Evolutionary conservation across 169 alveolate species (phyloP), one percentile per base, ranked within the genome.

Genomic region (Plasmodium ovale): DNA sequence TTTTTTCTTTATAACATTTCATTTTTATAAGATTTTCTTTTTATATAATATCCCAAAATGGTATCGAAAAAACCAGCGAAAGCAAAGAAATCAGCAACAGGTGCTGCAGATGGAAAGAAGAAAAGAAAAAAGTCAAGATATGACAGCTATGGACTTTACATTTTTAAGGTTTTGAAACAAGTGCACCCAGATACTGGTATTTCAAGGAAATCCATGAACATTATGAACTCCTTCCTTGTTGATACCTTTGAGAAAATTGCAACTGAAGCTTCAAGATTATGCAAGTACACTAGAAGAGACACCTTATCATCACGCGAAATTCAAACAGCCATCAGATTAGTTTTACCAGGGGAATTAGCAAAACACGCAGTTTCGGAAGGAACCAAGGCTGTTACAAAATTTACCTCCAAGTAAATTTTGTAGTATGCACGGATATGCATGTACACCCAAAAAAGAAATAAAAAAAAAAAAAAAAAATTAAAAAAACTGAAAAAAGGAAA

Each of bases 311-410:
- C 98, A 82, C 97, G 99, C 70, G 99, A 99, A 92, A 97, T 99
- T 93, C 99, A 99, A 95, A 98, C 99, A 23, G 99, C 99, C 67
- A 99, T 98, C 93, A 98, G 99, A 92, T 97, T 99, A 70, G 98
- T 99, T 56, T 98, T 99, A 59, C 99, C 99, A n/a, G 99, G 99
- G 27, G 99, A 99, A 94, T 97, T 99, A 87, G 99, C 99, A 67
- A 98, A 98, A 97, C 99, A 99, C 95, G 99, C 99, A 88, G 99
- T 99, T 91, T 96, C 99, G 47, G 99, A 99, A 96, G 99, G 99
- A 91, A 98, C 99, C 89, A 99, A 98, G 96, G 99, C 99, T 74
- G 99, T 98, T 93, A 98, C 99, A 91, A 98, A 98, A 94, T 98
- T 96, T 96, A 96, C 98, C 77, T 96, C 97, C 56, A 95, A 95